A percentile compares a stretch with the other conserved stretches of the same genome.
These are phyloP conservation scores for Penicillium cataractarum DNA, from an alignment of 495 filamentous ascomycete species.

Conservation along the genomic window DNA sequence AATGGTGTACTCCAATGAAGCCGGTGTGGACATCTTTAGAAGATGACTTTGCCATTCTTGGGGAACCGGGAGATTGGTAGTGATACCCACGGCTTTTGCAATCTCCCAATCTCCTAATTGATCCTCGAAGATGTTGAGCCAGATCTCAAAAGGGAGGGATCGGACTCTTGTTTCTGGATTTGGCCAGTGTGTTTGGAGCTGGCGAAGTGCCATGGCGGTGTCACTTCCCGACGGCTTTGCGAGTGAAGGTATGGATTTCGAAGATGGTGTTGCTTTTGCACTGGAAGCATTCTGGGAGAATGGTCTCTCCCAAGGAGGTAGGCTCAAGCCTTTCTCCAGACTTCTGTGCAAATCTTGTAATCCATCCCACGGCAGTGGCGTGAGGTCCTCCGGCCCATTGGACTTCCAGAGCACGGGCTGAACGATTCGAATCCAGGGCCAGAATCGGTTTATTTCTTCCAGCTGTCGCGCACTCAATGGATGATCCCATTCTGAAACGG, in stretches of 20 bases:
- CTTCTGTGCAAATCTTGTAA: constrained; percentile 65
- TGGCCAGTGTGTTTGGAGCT: constrained; percentile 35
- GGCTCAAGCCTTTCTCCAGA: constrained; percentile 57
- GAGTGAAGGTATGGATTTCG: constrained; percentile 40
- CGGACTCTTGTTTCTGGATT: constrained; percentile 27
- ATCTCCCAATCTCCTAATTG: constrained; percentile 85
- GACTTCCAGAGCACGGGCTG: constrained; percentile 76
- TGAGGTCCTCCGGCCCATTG: constrained; percentile 51
- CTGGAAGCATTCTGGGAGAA: not conserved
- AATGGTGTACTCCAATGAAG: constrained; percentile 77
- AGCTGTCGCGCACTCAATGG: constrained; percentile 83
- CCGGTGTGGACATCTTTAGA: constrained; percentile 53
- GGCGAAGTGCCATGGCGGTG: constrained; percentile 58
- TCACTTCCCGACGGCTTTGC: constrained; percentile 62
- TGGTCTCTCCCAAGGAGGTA: constrained; percentile 29
- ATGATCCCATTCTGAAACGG: constrained; percentile 80
- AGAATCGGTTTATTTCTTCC: constrained; percentile 74
- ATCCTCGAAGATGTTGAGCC: constrained; percentile 83
- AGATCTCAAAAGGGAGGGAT: constrained; percentile 78
- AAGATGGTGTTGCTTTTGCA: constrained; percentile 2
- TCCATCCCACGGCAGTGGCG: constrained; percentile 66
- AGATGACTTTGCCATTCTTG: constrained; percentile 68
- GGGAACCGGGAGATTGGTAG: constrained; percentile 73
- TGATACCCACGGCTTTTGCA: constrained; percentile 76
- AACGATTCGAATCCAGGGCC: constrained; percentile 78